Evolutionary conservation across 1,284 basidiomycete species (phyloP).

Genomic region (Cutaneotrichosporon dermatis): DNA sequence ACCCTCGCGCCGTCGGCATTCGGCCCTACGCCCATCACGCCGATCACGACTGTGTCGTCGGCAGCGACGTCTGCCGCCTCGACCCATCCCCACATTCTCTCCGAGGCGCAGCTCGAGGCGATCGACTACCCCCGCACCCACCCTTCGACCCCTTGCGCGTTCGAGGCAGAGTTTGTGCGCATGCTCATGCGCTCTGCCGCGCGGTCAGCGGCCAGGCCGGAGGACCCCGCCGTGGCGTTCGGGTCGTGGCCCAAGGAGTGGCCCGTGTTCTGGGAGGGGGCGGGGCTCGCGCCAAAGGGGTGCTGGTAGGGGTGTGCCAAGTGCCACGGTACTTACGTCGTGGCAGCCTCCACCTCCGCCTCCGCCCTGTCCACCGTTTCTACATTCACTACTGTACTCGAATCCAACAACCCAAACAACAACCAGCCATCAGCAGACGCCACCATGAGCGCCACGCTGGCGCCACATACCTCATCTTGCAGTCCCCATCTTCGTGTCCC

Average conservation of each 20-base stretch:
- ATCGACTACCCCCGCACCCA: no score
- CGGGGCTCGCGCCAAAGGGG: slow-evolving; percentile 8
- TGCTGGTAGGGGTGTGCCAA: not conserved
- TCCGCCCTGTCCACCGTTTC: no score
- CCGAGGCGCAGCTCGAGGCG: not conserved
- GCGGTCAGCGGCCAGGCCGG: not conserved
- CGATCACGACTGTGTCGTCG: not conserved
- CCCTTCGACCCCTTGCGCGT: not conserved
- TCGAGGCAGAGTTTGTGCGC: slow-evolving; percentile 11
- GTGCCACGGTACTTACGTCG: no score
- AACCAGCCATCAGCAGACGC: no score
- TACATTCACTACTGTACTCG: no score
- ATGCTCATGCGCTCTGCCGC: not conserved
- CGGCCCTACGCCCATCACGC: not conserved
- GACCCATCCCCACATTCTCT: not conserved
- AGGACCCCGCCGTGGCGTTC: not conserved
- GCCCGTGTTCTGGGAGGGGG: slow-evolving; percentile 25
- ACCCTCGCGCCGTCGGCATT: no score
- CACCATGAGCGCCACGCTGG: no score
- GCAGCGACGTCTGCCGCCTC: not conserved
- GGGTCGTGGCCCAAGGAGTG: slow-evolving; percentile 19
- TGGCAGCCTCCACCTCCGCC: no score
- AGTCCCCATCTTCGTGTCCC: no score
- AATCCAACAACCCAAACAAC: no score
- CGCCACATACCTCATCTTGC: no score